These are phyloP conservation scores for Serendipita vermifera DNA, from an alignment of 768 basidiomycete genomes.

Conservation along the genomic window DNA sequence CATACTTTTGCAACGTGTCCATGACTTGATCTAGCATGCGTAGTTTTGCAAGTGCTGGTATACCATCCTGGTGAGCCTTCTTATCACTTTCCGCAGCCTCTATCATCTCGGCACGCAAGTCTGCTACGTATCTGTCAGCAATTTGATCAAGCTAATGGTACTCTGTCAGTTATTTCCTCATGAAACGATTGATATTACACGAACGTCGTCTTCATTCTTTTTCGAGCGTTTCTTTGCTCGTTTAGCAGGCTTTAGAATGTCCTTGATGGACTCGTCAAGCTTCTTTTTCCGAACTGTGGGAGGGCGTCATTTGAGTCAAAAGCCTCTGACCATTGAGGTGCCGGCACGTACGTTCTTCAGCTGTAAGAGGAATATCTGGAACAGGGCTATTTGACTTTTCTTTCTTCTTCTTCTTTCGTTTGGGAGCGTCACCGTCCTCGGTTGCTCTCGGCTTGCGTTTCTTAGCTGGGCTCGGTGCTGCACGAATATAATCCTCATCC, in stretches of 20 bases:
- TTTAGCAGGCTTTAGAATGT: slow-evolving; percentile 59
- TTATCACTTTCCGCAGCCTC: slow-evolving; percentile 75
- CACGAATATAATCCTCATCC: slow-evolving; percentile 14
- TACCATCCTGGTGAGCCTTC: slow-evolving; percentile 60
- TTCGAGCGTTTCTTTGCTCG: slow-evolving; percentile 51
- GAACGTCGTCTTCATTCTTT: slow-evolving; percentile 65
- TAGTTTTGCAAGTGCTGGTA: slow-evolving; percentile 77
- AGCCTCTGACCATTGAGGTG: not conserved
- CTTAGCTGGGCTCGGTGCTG: slow-evolving; percentile 11
- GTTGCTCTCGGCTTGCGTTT: slow-evolving; percentile 33
- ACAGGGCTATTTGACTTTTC: not conserved
- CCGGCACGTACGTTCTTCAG: slow-evolving; percentile 17
- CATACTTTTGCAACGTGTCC: slow-evolving; percentile 85
- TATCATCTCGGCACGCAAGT: slow-evolving; percentile 82
- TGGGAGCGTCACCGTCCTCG: slow-evolving; percentile 27
- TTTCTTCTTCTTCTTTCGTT: slow-evolving; percentile 41
- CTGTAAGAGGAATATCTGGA: not conserved
- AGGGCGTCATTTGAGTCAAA: not conserved
- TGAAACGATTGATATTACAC: not conserved
- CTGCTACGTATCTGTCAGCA: slow-evolving; percentile 81
- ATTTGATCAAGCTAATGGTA: slow-evolving; percentile 49
- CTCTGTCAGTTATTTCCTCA: not conserved
- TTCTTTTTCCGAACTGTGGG: slow-evolving; percentile 56
- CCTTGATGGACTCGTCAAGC: slow-evolving; percentile 74
- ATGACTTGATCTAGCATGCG: slow-evolving; percentile 78